A percentile compares a stretch with the other conserved stretches of the same genome.
Evolutionary conservation across 257 asterid species (phyloP).

Genomic region (Ilex aquifolium): DNA sequence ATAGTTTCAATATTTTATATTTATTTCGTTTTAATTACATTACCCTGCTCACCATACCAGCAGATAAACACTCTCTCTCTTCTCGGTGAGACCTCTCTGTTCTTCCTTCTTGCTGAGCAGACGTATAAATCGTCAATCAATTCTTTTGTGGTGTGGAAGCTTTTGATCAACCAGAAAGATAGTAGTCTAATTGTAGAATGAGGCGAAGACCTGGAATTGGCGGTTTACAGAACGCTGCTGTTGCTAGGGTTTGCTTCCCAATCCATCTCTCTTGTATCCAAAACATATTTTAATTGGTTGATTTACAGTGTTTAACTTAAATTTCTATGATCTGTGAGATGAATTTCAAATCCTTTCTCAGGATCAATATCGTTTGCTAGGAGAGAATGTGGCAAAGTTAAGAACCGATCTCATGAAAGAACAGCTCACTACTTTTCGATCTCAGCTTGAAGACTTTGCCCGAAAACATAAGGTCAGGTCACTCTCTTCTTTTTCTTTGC

Average conservation of each 20-base stretch:
- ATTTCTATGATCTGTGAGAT: constrained; percentile 6
- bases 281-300: not conserved
- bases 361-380: constrained; percentile 86
- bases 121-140: too few relatives aligned
- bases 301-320: not conserved
- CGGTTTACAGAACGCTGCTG: constrained; percentile 90
- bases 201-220: constrained; percentile 96
- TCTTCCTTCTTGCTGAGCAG: too few relatives aligned
- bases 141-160: too few relatives aligned
- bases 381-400: constrained; percentile 94
- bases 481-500: not conserved
- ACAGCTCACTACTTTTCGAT: constrained; percentile 87
- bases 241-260: constrained; percentile 68
- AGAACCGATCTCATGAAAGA: constrained; percentile 96
- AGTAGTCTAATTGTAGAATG: constrained; percentile 28
- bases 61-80: too few relatives aligned
- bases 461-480: constrained; percentile 77
- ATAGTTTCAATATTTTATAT: too few relatives aligned
- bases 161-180: too few relatives aligned
- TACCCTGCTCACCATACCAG: too few relatives aligned
- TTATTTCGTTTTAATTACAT: too few relatives aligned
- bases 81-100: too few relatives aligned
- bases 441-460: constrained; percentile 93
- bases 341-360: constrained; percentile 4
- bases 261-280: not conserved